phyloP scores from a whole-genome alignment of 208 protist species.

The Spongospora subterranea region DNA sequence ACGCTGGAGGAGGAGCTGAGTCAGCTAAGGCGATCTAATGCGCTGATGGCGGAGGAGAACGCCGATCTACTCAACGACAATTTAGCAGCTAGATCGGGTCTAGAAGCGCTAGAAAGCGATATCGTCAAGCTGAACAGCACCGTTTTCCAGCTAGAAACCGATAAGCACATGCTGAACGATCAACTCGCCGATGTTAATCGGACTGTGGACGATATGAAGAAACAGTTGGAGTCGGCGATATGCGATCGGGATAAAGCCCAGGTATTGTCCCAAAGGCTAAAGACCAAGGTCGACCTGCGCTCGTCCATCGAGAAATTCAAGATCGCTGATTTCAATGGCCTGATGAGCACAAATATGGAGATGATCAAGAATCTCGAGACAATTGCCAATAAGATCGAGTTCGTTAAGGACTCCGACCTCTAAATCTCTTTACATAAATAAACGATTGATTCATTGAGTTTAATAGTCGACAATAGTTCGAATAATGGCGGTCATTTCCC shows the following conservation, averaged over 20 bases:
- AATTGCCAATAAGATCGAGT: constrained; percentile 20
- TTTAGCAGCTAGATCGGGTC: background rate
- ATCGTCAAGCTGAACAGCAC: background rate
- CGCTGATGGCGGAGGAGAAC: background rate
- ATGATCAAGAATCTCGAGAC: constrained; percentile 24
- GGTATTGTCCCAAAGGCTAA: background rate
- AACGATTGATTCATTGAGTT: too few relatives aligned
- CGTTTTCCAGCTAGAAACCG: background rate
- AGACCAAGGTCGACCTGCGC: background rate
- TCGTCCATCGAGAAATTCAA: constrained; percentile 1
- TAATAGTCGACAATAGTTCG: too few relatives aligned
- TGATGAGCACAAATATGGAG: background rate
- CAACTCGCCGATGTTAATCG: background rate
- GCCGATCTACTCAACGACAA: constrained; percentile 1
- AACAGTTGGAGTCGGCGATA: background rate
- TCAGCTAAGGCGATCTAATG: background rate
- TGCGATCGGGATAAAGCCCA: background rate
- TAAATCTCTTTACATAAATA: too few relatives aligned
- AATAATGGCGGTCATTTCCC: too few relatives aligned
- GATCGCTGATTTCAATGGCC: constrained; percentile 8
- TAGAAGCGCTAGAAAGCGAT: background rate
- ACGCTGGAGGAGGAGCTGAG: background rate
- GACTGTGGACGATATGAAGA: background rate
- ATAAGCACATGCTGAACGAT: background rate
- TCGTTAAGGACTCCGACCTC: background rate